phyloP scores from a whole-genome alignment of 805 yeast species.

The Candida maesae region DNA sequence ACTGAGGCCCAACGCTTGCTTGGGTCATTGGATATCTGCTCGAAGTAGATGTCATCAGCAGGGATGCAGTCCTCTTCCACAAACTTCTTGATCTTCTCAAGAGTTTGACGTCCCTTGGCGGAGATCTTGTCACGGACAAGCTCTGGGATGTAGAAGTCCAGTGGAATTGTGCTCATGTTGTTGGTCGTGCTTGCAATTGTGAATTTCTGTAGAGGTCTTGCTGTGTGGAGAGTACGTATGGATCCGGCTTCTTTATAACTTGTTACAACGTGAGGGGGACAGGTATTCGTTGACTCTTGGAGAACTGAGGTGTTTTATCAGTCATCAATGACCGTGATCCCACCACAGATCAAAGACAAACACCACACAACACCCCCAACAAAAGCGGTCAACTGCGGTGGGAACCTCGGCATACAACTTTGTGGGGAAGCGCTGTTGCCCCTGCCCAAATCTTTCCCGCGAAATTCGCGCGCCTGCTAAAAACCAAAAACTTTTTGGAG shows the following conservation, averaged over 20 bases:
- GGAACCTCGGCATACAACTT: neutral
- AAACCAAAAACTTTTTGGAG: neutral
- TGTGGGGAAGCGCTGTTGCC: neutral
- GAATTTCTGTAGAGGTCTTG: neutral
- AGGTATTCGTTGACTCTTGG: too few relatives aligned
- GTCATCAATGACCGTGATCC: too few relatives aligned
- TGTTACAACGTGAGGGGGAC: too few relatives aligned
- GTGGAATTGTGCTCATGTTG: slow-evolving; percentile 10
- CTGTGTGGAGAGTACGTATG: neutral
- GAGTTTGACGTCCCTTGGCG: slow-evolving; percentile 32
- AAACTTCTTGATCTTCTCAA: slow-evolving; percentile 40
- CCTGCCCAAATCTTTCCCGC: too few relatives aligned
- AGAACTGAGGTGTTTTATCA: too few relatives aligned
- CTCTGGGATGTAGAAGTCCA: slow-evolving; percentile 32
- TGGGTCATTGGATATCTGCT: slow-evolving; percentile 39
- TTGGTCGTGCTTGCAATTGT: neutral
- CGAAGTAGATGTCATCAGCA: slow-evolving; percentile 43
- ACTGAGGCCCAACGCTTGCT: slow-evolving; percentile 42
- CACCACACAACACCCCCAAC: too few relatives aligned
- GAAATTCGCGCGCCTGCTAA: neutral
- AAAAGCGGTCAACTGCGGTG: neutral
- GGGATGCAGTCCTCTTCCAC: slow-evolving; percentile 57
- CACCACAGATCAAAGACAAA: too few relatives aligned
- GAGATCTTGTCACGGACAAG: slow-evolving; percentile 33
- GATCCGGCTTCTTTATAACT: too few relatives aligned